Evolutionary conservation across 805 yeast species (phyloP).

Genomic region (Clavispora santaluciae): DNA sequence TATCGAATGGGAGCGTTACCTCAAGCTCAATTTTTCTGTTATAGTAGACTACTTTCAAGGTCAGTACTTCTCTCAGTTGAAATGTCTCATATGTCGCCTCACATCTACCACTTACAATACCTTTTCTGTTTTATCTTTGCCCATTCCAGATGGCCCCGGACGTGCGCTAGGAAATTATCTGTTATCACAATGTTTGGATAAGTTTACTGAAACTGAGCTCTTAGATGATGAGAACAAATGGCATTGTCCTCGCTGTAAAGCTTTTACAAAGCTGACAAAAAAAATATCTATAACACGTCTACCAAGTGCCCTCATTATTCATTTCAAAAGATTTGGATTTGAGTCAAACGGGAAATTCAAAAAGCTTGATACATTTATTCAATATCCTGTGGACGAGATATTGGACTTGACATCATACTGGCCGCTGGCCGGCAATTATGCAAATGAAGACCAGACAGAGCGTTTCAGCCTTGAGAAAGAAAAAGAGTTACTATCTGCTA

Average conservation of each 20-base stretch:
- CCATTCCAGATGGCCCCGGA: conserved; percentile 50
- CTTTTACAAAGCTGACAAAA: conserved; percentile 60
- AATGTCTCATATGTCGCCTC: conserved; percentile 63
- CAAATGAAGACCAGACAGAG: conserved; percentile 7
- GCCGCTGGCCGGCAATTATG: conserved; percentile 46
- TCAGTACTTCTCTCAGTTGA: conserved; percentile 74
- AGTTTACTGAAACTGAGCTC: conserved; percentile 69
- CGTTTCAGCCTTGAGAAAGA: conserved; percentile 39
- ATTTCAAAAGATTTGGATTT: conserved; percentile 72
- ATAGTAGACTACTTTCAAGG: conserved; percentile 85
- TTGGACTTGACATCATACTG: conserved; percentile 69
- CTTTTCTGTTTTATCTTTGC: conserved; percentile 73
- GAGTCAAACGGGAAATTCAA: conserved; percentile 41
- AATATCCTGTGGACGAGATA: conserved; percentile 53
- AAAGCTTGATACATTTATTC: conserved; percentile 62
- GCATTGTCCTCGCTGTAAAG: conserved; percentile 75
- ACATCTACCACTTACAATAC: conserved; percentile 87
- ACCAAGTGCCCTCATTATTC: conserved; percentile 76
- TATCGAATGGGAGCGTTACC: conserved; percentile 87
- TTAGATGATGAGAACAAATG: conserved; percentile 78
- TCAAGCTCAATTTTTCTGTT: conserved; percentile 71
- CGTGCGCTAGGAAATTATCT: conserved; percentile 20
- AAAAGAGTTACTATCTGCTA: conserved; percentile 39
- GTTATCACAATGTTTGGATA: conserved; percentile 66
- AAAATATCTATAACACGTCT: conserved; percentile 67